Evolutionary conservation across 352 stramenopile species (phyloP), one percentile per base, ranked within the genome.

Genomic region (Phytopythium litorale): DNA sequence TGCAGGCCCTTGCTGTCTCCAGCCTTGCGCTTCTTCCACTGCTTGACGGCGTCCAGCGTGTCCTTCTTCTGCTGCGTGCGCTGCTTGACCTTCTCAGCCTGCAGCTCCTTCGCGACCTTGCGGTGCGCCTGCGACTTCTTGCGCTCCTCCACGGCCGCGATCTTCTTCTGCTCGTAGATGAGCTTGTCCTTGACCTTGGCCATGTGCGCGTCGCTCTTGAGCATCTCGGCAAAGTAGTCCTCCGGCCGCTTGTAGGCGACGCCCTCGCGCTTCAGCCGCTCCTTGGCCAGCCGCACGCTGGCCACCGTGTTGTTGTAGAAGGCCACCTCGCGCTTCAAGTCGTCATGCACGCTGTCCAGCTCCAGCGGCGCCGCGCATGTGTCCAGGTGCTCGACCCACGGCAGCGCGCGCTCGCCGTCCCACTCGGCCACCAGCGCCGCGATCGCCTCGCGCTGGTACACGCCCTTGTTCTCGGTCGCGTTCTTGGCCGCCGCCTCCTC

Each of bases 131-230:
- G 94, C 54, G 97, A 97, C 64, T 97, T 96, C 81, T 99, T 99
- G 28, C 97, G 92, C 64, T 98, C 91, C 67, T 98, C 91, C 45
- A 99, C 97, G 23, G 97, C 97, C 50, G 98, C 90, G 66, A 99
- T 99, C 83, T 99, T 99, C 83, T 99, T 98, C 74, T 98, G 95
- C 76, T 99, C 97, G 73, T 99, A 99, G 56, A 99, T 98, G 55
- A 99, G 87, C 72, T 98, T 97, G 76, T 99, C 97, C 84, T 99
- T 99, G 64, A 98, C 89, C 73, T 96, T 93, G 50, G 80, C 85
- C 93, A 98, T 98, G 78, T 98, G 93, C 58, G 79, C 74, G 72
- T 99, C 97, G 51, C 84, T 98, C 81, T 99, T 99, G 66, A 99
- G 87, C 97, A 99, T 99, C 78, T 99, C 97, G 32, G 96, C 97